Percentiles rank a stretch among this genome's conserved stretches.
Evolutionary conservation across 805 yeast species (phyloP).

Genomic region (Saccharomyces paradoxus): DNA sequence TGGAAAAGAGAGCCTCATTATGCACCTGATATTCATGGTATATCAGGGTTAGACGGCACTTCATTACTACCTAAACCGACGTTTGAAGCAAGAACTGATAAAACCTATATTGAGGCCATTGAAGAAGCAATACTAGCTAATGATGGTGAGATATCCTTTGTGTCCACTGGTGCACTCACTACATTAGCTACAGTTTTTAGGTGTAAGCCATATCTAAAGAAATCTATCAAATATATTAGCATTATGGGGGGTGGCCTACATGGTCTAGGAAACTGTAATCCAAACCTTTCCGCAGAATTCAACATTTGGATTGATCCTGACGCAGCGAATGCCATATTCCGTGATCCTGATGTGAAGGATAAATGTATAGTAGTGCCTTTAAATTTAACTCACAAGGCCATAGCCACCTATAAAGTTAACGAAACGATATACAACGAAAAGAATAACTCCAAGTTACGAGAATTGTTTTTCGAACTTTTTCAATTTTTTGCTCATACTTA

Average conservation of each 20-base stretch:
- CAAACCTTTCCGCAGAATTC: conserved; percentile 57
- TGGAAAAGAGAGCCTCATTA: conserved; percentile 38
- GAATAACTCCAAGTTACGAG: conserved; percentile 39
- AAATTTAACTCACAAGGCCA: conserved; percentile 60
- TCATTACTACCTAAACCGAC: conserved; percentile 45
- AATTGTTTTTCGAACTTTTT: conserved; percentile 46
- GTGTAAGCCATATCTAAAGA: conserved; percentile 45
- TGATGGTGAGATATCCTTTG: conserved; percentile 46
- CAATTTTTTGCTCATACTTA: conserved; percentile 42
- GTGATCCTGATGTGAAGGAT: conserved; percentile 37
- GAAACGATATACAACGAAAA: conserved; percentile 32
- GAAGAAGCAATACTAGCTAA: conserved; percentile 37
- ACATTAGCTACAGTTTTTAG: conserved; percentile 52
- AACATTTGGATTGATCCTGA: conserved; percentile 68
- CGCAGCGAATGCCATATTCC: conserved; percentile 56
- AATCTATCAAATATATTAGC: conserved; percentile 44
- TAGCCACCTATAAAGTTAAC: conserved; percentile 35
- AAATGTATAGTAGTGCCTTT: conserved; percentile 55
- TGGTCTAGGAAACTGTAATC: conserved; percentile 39
- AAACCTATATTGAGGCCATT: conserved; percentile 36
- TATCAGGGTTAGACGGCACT: conserved; percentile 72
- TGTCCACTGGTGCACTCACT: conserved; percentile 75
- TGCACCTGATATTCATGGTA: conserved; percentile 67
- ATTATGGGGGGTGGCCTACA: conserved; percentile 68
- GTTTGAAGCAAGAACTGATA: conserved; percentile 15